phyloP scores from a whole-genome alignment of 345 rosid species.

The Aegle marmelos region DNA sequence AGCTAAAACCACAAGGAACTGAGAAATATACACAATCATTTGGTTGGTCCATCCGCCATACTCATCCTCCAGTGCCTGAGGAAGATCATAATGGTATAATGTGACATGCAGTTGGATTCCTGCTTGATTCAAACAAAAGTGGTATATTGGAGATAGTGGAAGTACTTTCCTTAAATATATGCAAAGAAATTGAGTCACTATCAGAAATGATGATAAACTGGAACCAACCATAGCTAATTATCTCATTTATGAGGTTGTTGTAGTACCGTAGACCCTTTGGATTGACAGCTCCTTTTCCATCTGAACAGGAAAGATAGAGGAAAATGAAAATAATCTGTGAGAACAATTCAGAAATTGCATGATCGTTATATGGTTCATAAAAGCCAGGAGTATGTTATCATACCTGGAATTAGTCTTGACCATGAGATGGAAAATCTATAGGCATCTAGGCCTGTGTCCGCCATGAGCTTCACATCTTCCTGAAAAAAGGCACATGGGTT shows the following conservation, averaged over 20 bases:
- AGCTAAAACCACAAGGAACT: background rate
- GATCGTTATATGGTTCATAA: background rate
- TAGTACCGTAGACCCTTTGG: constrained; percentile 53
- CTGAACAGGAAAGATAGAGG: constrained; percentile 14
- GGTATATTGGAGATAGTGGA: background rate
- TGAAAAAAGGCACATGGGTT: constrained; percentile 17
- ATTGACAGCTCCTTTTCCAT: constrained; percentile 63
- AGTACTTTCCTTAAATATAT: background rate
- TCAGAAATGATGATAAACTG: background rate
- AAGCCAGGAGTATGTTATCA: background rate
- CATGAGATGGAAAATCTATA: constrained; percentile 77
- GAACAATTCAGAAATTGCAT: background rate
- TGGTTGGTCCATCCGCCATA: constrained; percentile 66
- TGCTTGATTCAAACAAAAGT: constrained; percentile 8
- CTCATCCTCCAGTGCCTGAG: constrained; percentile 65
- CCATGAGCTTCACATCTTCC: constrained; percentile 87
- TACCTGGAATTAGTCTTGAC: constrained; percentile 79
- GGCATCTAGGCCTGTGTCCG: constrained; percentile 56
- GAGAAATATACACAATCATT: constrained; percentile 44
- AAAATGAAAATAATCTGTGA: background rate
- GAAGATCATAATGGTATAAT: constrained; percentile 53
- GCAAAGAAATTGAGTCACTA: background rate
- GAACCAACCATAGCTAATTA: constrained; percentile 37
- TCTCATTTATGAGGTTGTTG: constrained; percentile 54
- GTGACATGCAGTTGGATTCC: constrained; percentile 67